Base-by-base conservation (phyloP, 192 early-diverging fungal genomes). In the Mortierella claussenii region DNA sequence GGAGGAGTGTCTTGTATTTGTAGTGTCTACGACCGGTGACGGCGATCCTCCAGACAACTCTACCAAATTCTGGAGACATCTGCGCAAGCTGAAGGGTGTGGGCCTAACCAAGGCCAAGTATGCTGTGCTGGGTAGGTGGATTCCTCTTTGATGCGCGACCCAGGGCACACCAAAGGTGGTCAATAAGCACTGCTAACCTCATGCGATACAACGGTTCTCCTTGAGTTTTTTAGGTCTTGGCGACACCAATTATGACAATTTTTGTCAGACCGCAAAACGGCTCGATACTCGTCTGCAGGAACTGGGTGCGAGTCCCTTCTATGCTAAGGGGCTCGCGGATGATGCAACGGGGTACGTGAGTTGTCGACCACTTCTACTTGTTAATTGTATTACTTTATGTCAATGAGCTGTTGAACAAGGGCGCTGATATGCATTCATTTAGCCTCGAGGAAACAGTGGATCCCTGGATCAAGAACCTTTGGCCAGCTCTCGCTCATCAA, bases 1-100 rank as follows among this genome's bases (percentile, higher is more conserved):
- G 34, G 69, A 78, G 31, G 80, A 83, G 31, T 83, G 88, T 20
- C 66, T 93, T 5, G 87, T 98, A 53, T 86, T 96, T 69, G 91
- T 98, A 0, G 85, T 91, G 21, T 96, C 95, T 0, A 97, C 94
- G 8, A 98, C 96, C 0, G 96, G 96, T 9, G 96, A 98, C 71
- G 96, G 96, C 32, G 96, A 98, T 75, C 92, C 94, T 42, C 96
- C 96, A 7, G 96, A 98, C 78, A 98, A 98, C 82, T 86, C 95
- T 0, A 87, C 89, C 12, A 93, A 94, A 69, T 97, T 97, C 76
- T 97, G 92, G 90, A 82, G 94, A 7, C 90, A 86, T 46, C 68
- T 96, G 33, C 86, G 94, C 33, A 88, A 89, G 43, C 83, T 91
- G n/a, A 90, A 89, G 52, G 84, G 88, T 8, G 85, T 86, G 23